These are phyloP conservation scores for Aspergillus sp. DNA, from an alignment of 2,329 filamentous ascomycete genomes.

Conservation along the genomic window DNA sequence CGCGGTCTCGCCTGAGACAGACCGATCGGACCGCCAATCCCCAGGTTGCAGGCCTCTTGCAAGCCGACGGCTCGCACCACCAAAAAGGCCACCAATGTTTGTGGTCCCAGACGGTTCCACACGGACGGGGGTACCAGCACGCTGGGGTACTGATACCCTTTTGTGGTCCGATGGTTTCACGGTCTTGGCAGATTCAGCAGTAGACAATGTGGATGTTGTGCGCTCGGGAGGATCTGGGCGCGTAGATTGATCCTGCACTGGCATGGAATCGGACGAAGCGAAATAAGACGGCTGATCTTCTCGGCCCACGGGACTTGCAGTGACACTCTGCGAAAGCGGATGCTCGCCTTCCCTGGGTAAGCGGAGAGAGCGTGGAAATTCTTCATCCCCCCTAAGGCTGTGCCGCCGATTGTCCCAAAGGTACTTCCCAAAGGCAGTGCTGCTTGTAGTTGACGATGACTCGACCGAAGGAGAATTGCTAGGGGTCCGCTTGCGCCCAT, in stretches of 20 bases:
- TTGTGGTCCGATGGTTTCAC: conserved; percentile 40
- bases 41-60: conserved; percentile 38
- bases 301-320: conserved; percentile 64
- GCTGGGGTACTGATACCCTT: conserved; percentile 24
- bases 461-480: conserved; percentile 58
- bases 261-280: conserved; percentile 20
- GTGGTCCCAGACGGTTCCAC: conserved; percentile 36
- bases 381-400: conserved; percentile 60
- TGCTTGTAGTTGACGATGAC: conserved; percentile 57
- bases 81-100: conserved; percentile 43
- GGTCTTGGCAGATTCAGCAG: conserved; percentile 49
- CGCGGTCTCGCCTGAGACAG: conserved; percentile 37
- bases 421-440: conserved; percentile 58
- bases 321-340: conserved; percentile 73
- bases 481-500: conserved; percentile 54
- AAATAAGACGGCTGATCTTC: conserved; percentile 43
- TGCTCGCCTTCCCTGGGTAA: conserved; percentile 63
- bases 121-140: conserved; percentile 30
- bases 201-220: conserved; percentile 47
- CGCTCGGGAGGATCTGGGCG: conserved; percentile 45
- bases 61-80: conserved; percentile 42
- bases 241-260: conserved; percentile 26
- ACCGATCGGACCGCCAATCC: conserved; percentile 41
- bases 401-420: conserved; percentile 52
- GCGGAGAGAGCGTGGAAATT: conserved; percentile 54